Conservation (phyloP, 1,284 basidiomycete species). For the Tilletia setariae region DNA sequence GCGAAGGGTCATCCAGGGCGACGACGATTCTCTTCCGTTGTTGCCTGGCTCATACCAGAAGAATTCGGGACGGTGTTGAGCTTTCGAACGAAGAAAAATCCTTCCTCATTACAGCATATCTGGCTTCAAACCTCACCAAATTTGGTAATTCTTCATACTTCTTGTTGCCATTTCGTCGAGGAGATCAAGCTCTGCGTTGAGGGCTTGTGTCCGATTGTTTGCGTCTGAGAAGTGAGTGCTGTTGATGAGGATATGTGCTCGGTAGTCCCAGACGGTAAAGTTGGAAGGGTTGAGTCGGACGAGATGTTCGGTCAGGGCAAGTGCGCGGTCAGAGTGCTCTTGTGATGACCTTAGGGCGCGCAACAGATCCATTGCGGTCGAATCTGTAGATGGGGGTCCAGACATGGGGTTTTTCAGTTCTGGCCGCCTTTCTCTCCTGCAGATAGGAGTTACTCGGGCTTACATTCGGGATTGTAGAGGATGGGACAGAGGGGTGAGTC, state of each 20-base stretch:
- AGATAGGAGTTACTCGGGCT: too few species aligned
- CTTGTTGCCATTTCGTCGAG: constrained; percentile 28
- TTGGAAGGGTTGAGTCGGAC: constrained; percentile 42
- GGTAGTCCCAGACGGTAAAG: constrained; percentile 48
- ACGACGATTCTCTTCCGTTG: constrained; percentile 39
- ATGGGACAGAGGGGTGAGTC: constrained; percentile 47
- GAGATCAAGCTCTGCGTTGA: constrained; percentile 18
- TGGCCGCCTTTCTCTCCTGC: too few species aligned
- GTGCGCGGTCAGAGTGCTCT: constrained; percentile 36
- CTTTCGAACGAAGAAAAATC: too few species aligned
- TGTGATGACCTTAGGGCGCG: constrained; percentile 32
- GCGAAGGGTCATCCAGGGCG: constrained; percentile 32
- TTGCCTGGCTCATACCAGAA: constrained; percentile 27
- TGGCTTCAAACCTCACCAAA: constrained; percentile 29
- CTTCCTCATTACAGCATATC: not conserved
- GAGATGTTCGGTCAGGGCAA: constrained; percentile 42
- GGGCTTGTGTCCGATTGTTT: constrained; percentile 25
- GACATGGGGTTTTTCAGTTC: not conserved
- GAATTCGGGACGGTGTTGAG: not conserved
- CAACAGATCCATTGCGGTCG: constrained; percentile 46
- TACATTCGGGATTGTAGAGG: constrained; percentile 42
- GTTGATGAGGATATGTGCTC: constrained; percentile 40
- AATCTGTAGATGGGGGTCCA: constrained; percentile 25
- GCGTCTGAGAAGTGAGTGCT: too few species aligned
- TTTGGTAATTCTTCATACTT: constrained; percentile 52